Base-by-base conservation (phyloP, 2,329 filamentous ascomycete species). In the Cordyceps tenuipes region DNA sequence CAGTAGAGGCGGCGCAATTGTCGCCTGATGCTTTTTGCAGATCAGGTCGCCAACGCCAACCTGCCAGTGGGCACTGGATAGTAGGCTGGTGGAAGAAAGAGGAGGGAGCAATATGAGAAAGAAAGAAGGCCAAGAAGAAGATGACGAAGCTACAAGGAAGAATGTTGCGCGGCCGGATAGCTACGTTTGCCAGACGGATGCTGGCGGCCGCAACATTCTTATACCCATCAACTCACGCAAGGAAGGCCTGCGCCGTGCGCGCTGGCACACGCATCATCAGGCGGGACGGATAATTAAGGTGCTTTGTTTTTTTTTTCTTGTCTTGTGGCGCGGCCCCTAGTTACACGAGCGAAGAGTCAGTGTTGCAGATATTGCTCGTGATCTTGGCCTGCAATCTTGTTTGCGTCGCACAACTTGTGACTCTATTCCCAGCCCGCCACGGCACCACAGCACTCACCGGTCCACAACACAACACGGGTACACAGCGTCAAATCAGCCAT, bases 301-400 rank as follows among this genome's bases (percentile, higher is more conserved):
- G 34, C 34, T 36, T 36, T 36, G 34, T 29, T 3, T 29, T 21
- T 21, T 21, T 29, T 12, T 31, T 21, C 34, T 29, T 21, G 13
- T 29, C 6, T 31, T 21, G 34, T 29, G 5, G 15, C 10, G 12
- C 39, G 19, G 29, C n/a, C n/a, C 26, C 17, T n/a, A 29, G 52
- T 55, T 46, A 46, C 52, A 55, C 52, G 36, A 8, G 21, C 23
- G 9, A 26, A 26, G 19, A 36, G 41, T 29, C 51, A 21, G 41
- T 36, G 17, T 31, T 31, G 26, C 52, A 44, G 31, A 7, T 44
- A 23, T 17, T 17, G n/a, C n/a, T 31, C 31, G 6, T 36, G 10
- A n/a, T 10, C n/a, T 36, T 15, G 23, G 23, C 53, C 53, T 56
- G 41, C 19, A 55, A 55, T 55, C 41, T 56, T 56, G 53, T 48